phyloP scores from a whole-genome alignment of 2,329 filamentous ascomycete genomes.

The Diplodia mutila region DNA sequence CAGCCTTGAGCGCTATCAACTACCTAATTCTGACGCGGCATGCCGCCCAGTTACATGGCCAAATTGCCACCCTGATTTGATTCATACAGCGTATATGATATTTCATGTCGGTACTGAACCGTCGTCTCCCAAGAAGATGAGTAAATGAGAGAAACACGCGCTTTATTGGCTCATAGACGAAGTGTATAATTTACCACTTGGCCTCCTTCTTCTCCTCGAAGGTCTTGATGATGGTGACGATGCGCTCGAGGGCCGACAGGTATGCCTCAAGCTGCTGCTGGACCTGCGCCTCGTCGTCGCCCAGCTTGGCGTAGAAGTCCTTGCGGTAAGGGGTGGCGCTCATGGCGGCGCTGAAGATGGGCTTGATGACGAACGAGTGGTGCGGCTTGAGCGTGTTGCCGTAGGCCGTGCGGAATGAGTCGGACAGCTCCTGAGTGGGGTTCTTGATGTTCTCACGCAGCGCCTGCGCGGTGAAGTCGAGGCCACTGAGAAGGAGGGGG shows the following conservation, averaged over 20 bases:
- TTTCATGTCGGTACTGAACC: neutral
- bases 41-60: neutral
- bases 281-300: slow-evolving; percentile 66
- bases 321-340: slow-evolving; percentile 88
- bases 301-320: slow-evolving; percentile 90
- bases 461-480: slow-evolving; percentile 90
- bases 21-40: neutral
- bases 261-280: slow-evolving; percentile 68
- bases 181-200: slow-evolving; percentile 17
- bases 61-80: neutral
- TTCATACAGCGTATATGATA: neutral
- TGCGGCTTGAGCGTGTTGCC: slow-evolving; percentile 84
- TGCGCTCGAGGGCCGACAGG: slow-evolving; percentile 75
- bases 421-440: slow-evolving; percentile 72
- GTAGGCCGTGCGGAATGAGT: slow-evolving; percentile 88
- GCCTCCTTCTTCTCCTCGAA: slow-evolving; percentile 46
- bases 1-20: neutral
- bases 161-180: neutral
- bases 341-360: slow-evolving; percentile 92
- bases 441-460: slow-evolving; percentile 76
- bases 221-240: slow-evolving; percentile 73
- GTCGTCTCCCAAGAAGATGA: neutral
- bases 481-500: slow-evolving; percentile 61
- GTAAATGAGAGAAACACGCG: neutral
- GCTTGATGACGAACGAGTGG: slow-evolving; percentile 88